Percentiles rank a stretch among this genome's conserved stretches.
These are phyloP conservation scores for Zea mays DNA, from an alignment of 176 grass and related monocot species.

Conservation along the genomic window Zm-B73-REFERENCE-NAM-5.0 NC_050097.1:70204001-70204500, in stretches of 20 bases:
- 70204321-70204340: conserved; percentile 61
- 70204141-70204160: conserved; percentile 74
- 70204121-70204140: conserved; percentile 49
- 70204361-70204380: conserved; percentile 32
- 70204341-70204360: conserved; percentile 98
- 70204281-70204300: conserved; percentile 53
- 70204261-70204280: conserved; percentile 83
- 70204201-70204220: conserved; percentile 67
- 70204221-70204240: conserved; percentile 63
- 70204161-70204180: conserved; percentile 85
- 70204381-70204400: conserved; percentile 71
- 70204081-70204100: conserved; percentile 56
- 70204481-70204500: conserved; percentile 70
- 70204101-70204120: conserved; percentile 86
- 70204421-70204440: conserved; percentile 89
- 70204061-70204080: conserved; percentile 67
- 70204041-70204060: conserved; percentile 60
- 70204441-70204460: conserved; percentile 73
- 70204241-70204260: conserved; percentile 67
- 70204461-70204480: conserved; percentile 67
- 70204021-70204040: conserved; percentile 62
- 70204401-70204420: conserved; percentile 91
- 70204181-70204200: conserved; percentile 79
- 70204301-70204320: conserved; percentile 57
- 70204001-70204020: conserved; percentile 46